Evolutionary conservation across 331 rosid genomes (phyloP).

Genomic region (Saraca asoca): DNA sequence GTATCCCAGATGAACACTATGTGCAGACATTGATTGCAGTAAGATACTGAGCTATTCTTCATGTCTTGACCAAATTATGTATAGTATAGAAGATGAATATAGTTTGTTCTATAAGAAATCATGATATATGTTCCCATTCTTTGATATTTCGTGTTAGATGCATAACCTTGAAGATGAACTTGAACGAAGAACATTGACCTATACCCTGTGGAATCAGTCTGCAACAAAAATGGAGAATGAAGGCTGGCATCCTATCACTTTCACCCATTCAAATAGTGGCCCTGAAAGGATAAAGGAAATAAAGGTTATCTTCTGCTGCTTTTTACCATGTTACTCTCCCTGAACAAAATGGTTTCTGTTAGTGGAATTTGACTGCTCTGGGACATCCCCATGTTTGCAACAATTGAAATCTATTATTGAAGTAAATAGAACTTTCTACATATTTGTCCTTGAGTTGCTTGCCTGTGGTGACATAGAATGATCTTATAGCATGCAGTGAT

Average conservation of each 20-base stretch:
- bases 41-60: conserved; percentile 38
- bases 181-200: conserved; percentile 86
- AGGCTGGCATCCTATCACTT: conserved; percentile 97
- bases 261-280: conserved; percentile 63
- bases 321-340: conserved; percentile 4
- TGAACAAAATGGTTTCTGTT: neutral
- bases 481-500: too few species aligned
- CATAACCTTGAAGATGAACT: conserved; percentile 76
- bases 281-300: conserved; percentile 71
- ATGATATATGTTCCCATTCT: neutral
- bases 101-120: too few species aligned
- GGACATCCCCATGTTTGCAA: too few species aligned
- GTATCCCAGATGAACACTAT: conserved; percentile 97
- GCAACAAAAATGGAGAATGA: conserved; percentile 72
- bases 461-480: too few species aligned
- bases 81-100: too few species aligned
- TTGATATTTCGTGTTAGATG: conserved; percentile 57
- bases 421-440: too few species aligned
- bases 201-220: conserved; percentile 79
- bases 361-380: too few species aligned
- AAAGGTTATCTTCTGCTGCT: conserved; percentile 56
- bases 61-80: neutral
- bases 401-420: too few species aligned
- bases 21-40: conserved; percentile 88
- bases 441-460: too few species aligned